Evolutionary conservation across 1,139 yeast genomes (phyloP).

Genomic region (Hyphopichia wangnamkhiaoensis): DNA sequence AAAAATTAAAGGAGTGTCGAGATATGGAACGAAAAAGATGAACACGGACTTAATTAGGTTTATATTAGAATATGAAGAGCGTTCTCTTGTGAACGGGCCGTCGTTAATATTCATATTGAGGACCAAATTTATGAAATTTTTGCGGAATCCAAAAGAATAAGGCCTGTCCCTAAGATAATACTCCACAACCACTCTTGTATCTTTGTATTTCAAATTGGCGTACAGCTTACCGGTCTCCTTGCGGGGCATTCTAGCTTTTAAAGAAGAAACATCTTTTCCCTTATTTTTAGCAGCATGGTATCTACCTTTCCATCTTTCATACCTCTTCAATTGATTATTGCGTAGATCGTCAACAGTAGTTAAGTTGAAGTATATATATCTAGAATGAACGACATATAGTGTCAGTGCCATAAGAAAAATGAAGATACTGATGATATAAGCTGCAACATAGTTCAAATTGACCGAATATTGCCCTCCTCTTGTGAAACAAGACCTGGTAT

Average conservation of each 20-base stretch:
- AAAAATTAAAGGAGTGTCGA: conserved; percentile 24
- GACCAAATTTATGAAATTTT: conserved; percentile 37
- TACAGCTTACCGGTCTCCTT: conserved; percentile 33
- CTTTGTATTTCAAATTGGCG: conserved; percentile 27
- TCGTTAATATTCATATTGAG: conserved; percentile 29
- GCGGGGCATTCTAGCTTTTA: conserved; percentile 20
- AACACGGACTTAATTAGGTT: conserved; percentile 21
- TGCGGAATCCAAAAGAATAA: conserved; percentile 30
- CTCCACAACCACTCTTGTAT: conserved; percentile 30
- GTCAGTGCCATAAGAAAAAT: conserved; percentile 45
- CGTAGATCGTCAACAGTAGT: conserved; percentile 47
- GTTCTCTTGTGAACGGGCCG: conserved; percentile 10
- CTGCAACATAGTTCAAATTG: conserved; percentile 49
- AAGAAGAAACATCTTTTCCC: conserved; percentile 1
- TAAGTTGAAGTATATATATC: conserved; percentile 41
- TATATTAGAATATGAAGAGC: conserved; percentile 9
- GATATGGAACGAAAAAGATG: conserved; percentile 28
- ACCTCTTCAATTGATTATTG: conserved; percentile 23
- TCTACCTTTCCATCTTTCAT: conserved; percentile 21
- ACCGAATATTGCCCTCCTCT: conserved; percentile 22
- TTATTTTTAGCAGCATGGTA: conserved; percentile 1
- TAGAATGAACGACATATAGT: conserved; percentile 35
- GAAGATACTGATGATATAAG: conserved; percentile 28
- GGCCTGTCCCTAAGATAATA: conserved; percentile 25
- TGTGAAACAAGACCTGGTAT: conserved; percentile 24